Conservation (phyloP, 345 rosid genomes). For the Mangifera indica region DNA sequence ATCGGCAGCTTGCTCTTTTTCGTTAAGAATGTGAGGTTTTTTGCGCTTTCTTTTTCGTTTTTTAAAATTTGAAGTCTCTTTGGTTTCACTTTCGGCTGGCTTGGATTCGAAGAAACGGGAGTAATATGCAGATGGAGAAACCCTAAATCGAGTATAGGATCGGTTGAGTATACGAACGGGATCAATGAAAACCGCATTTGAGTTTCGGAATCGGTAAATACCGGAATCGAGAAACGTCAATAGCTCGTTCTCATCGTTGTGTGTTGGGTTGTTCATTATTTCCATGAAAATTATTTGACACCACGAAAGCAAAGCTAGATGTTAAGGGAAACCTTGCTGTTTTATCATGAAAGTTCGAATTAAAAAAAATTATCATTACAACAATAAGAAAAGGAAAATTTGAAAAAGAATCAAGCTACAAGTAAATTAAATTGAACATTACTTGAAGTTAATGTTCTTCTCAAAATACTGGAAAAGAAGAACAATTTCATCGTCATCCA, state of each 20-base stretch:
- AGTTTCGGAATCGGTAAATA: constrained; percentile 43
- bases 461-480: too few relatives aligned
- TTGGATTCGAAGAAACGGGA: constrained; percentile 65
- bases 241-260: constrained; percentile 23
- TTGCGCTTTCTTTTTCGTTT: constrained; percentile 60
- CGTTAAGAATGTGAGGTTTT: constrained; percentile 40
- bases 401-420: too few relatives aligned
- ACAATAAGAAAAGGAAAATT: too few relatives aligned
- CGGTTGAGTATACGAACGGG: constrained; percentile 68
- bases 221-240: constrained; percentile 47
- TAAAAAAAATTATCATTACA: too few relatives aligned
- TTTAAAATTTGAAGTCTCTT: constrained; percentile 27
- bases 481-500: too few relatives aligned
- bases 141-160: constrained; percentile 51
- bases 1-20: constrained; percentile 59
- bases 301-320: too few relatives aligned
- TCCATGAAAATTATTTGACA: too few relatives aligned
- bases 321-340: too few relatives aligned
- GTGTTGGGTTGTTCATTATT: constrained; percentile 32
- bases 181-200: constrained; percentile 53
- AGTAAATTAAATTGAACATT: too few relatives aligned
- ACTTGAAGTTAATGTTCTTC: too few relatives aligned
- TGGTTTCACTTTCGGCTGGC: constrained; percentile 18
- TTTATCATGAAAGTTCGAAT: too few relatives aligned
- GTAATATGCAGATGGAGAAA: constrained; percentile 69